phyloP scores from a whole-genome alignment of 306 rosid species.

The Cucurbita maxima region DNA sequence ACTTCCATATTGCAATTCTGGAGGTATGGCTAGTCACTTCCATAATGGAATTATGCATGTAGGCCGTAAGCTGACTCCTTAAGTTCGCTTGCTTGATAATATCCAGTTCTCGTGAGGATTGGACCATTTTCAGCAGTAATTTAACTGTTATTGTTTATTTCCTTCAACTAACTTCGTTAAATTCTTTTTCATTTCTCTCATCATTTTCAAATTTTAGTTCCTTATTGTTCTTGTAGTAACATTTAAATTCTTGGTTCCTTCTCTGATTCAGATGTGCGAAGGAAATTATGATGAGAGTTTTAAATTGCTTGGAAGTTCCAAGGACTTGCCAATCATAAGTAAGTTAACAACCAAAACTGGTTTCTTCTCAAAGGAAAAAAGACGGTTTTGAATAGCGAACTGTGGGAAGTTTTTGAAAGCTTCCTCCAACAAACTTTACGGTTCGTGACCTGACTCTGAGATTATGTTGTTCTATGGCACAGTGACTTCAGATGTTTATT shows the following conservation, averaged over 20 bases:
- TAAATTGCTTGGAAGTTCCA: conserved; percentile 68
- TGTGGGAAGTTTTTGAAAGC: not conserved
- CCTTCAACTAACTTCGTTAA: not conserved
- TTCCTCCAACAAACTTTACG: not conserved
- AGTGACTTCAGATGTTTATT: conserved; percentile 74
- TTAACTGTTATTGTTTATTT: not conserved
- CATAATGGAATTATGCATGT: not conserved
- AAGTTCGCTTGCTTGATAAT: not conserved
- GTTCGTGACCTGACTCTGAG: conserved; percentile 8
- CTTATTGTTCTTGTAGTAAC: not conserved
- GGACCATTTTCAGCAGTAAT: not conserved
- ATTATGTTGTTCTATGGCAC: conserved; percentile 11
- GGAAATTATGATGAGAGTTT: conserved; percentile 37
- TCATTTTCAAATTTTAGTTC: not conserved
- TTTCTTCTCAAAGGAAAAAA: not conserved
- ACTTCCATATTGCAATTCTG: conserved; percentile 7
- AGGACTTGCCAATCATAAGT: conserved; percentile 94
- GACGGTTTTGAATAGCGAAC: not conserved
- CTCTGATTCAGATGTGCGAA: conserved; percentile 40
- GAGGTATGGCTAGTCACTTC: not conserved
- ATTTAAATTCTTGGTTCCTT: not conserved
- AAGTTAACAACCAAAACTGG: conserved; percentile 22
- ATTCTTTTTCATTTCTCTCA: not conserved
- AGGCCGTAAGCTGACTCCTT: not conserved
- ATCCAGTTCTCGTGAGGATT: not conserved